phyloP scores from a whole-genome alignment of 352 stramenopile species.

The Globisporangium nagaii region DNA sequence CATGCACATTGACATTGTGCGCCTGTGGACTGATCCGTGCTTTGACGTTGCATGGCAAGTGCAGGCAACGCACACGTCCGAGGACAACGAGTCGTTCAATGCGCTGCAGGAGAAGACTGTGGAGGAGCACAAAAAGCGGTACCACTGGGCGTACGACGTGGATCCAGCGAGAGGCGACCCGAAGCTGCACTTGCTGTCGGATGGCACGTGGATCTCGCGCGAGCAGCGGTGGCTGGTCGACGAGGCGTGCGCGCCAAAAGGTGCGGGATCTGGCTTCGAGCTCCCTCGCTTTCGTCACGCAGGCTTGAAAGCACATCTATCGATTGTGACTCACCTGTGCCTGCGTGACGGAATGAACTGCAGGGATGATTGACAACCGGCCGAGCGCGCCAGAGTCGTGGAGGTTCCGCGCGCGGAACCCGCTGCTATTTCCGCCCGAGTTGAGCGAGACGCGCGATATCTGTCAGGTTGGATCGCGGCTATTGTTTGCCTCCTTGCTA shows the following conservation, averaged over 20 bases:
- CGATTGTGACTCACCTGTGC: slow-evolving; percentile 1
- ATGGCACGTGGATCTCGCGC: slow-evolving; percentile 72
- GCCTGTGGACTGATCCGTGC: not conserved
- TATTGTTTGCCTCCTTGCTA: too few relatives aligned
- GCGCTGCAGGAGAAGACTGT: slow-evolving; percentile 70
- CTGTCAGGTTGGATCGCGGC: slow-evolving; percentile 52
- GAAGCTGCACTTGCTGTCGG: slow-evolving; percentile 60
- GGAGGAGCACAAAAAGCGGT: slow-evolving; percentile 55
- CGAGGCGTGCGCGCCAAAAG: slow-evolving; percentile 51
- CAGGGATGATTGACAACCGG: slow-evolving; percentile 53
- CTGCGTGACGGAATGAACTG: not conserved
- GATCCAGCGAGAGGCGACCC: slow-evolving; percentile 44
- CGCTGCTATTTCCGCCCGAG: slow-evolving; percentile 73
- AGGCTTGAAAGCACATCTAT: too few relatives aligned
- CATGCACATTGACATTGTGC: too few relatives aligned
- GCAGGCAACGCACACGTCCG: slow-evolving; percentile 74
- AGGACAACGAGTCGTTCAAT: slow-evolving; percentile 80
- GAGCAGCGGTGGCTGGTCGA: slow-evolving; percentile 57
- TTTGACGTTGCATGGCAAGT: not conserved
- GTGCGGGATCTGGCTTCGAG: too few relatives aligned
- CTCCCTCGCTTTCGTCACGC: too few relatives aligned
- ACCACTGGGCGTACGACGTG: slow-evolving; percentile 77
- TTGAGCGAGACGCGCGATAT: slow-evolving; percentile 49
- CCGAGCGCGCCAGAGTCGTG: slow-evolving; percentile 67
- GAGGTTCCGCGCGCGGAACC: slow-evolving; percentile 69